phyloP scores from a whole-genome alignment of 805 yeast species.

The Saccharomyces jurei region DNA sequence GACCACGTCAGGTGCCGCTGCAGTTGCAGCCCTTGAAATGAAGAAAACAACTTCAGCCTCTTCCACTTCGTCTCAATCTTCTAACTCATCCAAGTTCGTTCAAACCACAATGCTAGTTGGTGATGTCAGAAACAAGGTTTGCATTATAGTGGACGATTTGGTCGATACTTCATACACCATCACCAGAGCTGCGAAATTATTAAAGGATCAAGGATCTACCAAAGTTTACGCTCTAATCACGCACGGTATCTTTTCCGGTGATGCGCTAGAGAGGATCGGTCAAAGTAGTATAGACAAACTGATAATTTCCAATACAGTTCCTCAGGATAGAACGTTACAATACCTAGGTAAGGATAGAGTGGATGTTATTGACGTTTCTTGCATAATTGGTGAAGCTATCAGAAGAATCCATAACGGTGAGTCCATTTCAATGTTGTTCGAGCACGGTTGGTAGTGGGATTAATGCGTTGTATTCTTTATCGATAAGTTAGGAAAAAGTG shows the following conservation, averaged over 20 bases:
- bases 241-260: slow-evolving; percentile 90
- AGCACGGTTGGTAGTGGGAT: slow-evolving; percentile 45
- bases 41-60: slow-evolving; percentile 2
- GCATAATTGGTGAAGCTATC: slow-evolving; percentile 88
- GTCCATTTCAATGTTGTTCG: slow-evolving; percentile 86
- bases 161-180: slow-evolving; percentile 91
- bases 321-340: slow-evolving; percentile 58
- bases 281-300: slow-evolving; percentile 71
- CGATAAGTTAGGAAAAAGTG: not conserved
- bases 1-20: slow-evolving; percentile 2
- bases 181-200: slow-evolving; percentile 81
- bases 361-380: slow-evolving; percentile 79
- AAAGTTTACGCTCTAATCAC: slow-evolving; percentile 82
- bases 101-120: slow-evolving; percentile 96
- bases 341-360: slow-evolving; percentile 47
- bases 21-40: slow-evolving; percentile 5
- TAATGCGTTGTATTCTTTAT: not conserved
- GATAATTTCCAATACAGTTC: slow-evolving; percentile 85
- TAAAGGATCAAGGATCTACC: slow-evolving; percentile 88
- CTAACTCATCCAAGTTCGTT: slow-evolving; percentile 29
- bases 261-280: slow-evolving; percentile 66
- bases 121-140: slow-evolving; percentile 76
- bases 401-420: slow-evolving; percentile 97
- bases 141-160: slow-evolving; percentile 88
- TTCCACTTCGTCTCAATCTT: slow-evolving; percentile 14